Base-by-base conservation (phyloP, 2,329 filamentous ascomycete species). In the Penicillium brasilianum region DNA sequence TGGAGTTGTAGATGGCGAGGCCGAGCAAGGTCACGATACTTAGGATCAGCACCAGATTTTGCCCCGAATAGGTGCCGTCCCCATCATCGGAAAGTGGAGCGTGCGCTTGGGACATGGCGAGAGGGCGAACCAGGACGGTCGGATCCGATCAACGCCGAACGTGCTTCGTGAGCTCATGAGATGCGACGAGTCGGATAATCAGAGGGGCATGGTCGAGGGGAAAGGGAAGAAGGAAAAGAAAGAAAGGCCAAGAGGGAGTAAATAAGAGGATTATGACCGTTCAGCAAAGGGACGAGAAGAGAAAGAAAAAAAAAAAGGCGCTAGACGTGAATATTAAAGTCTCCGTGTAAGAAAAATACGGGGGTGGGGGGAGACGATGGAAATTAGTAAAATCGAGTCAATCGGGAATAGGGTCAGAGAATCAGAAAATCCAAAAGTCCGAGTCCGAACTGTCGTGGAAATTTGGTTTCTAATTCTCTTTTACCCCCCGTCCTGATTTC, bases 1-100 rank as follows among this genome's bases (percentile, higher is more conserved):
- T 18, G 6, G 56, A 43, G 48, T 58, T 58, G 39, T 58, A 58
- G 25, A 52, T 37, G 34, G 55, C 55, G 20, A 57, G 30, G 4
- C 44, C 28, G 7, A 50, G 46, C 18, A 57, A 57, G 16, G 44
- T 50, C 46, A 43, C 44, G 20, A 57, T 50, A 20, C 28, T 57
- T 1, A 41, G 32, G 32, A 41, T 25, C 25, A 41, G 14, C 44
- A 57, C 39, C 13, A 36, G 36, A 16, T 32, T 51, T 32, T 43
- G 34, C 18, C 55, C 55, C 0, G 44, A 34, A 41, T 57, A 57
- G 32, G n/a, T 34, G 36, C 55, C 46, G 22, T 20, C 10, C n/a
- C 22, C 55, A n/a, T 43, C 30, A 11, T 32, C 41, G 51, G 37
- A 9, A 43, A 36, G 25, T 56, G 53, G 37, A 36, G 39, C 39